Percentiles rank a stretch among this genome's conserved stretches.
Evolutionary conservation across 257 asterid genomes (phyloP).

Genomic region (Solanum okadae): DNA sequence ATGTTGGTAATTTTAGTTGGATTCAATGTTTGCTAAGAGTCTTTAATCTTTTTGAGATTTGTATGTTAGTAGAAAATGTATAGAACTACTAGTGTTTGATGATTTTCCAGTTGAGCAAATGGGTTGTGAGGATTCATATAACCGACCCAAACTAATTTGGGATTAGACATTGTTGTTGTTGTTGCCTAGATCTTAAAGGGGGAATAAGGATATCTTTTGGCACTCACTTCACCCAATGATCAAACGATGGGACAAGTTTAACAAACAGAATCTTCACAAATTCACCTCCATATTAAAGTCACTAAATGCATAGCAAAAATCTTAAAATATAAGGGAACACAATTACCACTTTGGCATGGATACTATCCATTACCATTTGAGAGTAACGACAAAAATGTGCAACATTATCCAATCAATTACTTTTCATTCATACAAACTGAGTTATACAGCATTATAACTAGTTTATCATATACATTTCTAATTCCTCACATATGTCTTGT

Average conservation of each 20-base stretch:
- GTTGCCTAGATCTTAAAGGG: neutral
- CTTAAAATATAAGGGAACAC: neutral
- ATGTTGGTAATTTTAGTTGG: too few relatives aligned
- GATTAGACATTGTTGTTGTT: too few relatives aligned
- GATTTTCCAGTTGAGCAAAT: too few relatives aligned
- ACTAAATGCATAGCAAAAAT: neutral
- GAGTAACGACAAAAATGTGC: neutral
- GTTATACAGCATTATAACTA: neutral
- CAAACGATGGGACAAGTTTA: neutral
- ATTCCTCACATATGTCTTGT: neutral
- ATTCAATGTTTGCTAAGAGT: too few relatives aligned
- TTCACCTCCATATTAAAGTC: neutral
- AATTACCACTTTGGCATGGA: neutral
- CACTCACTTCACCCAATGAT: neutral
- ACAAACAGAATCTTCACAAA: neutral
- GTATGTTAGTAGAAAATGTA: too few relatives aligned
- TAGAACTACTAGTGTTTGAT: too few relatives aligned
- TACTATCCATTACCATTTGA: neutral
- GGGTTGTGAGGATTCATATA: too few relatives aligned
- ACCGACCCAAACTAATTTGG: too few relatives aligned
- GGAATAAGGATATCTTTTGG: neutral
- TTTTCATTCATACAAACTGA: neutral
- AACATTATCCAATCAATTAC: neutral
- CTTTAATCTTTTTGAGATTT: too few relatives aligned
- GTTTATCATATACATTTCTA: neutral